phyloP scores from a whole-genome alignment of 1,139 yeast genomes.

The Hanseniaspora sp. region DNA sequence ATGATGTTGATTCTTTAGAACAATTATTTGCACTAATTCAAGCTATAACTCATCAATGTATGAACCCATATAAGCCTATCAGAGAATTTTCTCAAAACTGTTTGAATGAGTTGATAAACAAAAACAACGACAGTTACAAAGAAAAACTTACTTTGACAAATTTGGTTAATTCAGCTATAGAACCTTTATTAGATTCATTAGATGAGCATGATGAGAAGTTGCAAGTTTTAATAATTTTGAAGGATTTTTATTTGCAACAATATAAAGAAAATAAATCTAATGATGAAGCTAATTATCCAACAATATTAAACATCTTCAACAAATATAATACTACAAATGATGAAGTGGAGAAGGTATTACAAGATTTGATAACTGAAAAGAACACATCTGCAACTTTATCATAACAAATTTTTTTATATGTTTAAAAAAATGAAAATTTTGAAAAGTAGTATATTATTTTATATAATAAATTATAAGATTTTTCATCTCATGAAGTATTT shows the following conservation, averaged over 20 bases:
- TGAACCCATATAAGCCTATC: conserved; percentile 74
- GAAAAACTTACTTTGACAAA: conserved; percentile 39
- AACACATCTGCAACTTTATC: conserved; percentile 18
- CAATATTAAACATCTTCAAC: conserved; percentile 40
- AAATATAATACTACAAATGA: conserved; percentile 35
- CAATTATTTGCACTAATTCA: conserved; percentile 51
- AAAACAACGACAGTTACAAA: conserved; percentile 31
- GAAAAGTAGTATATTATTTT: no score
- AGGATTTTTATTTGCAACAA: conserved; percentile 62
- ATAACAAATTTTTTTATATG: no score
- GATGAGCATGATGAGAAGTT: conserved; percentile 35
- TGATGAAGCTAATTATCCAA: conserved; percentile 36
- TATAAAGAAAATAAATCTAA: conserved; percentile 34
- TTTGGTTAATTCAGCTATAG: conserved; percentile 59
- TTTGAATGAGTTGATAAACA: conserved; percentile 30
- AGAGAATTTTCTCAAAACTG: conserved; percentile 44
- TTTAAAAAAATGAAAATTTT: no score
- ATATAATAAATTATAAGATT: no score
- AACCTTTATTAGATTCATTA: conserved; percentile 49
- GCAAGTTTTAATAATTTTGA: conserved; percentile 54
- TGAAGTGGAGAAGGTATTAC: conserved; percentile 33
- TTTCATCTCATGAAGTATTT: no score
- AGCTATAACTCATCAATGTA: conserved; percentile 78
- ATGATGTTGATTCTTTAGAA: conserved; percentile 21
- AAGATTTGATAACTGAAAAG: conserved; percentile 30